Evolutionary conservation across 441 rosid genomes (phyloP).

Genomic region (Brassica balearica): DNA sequence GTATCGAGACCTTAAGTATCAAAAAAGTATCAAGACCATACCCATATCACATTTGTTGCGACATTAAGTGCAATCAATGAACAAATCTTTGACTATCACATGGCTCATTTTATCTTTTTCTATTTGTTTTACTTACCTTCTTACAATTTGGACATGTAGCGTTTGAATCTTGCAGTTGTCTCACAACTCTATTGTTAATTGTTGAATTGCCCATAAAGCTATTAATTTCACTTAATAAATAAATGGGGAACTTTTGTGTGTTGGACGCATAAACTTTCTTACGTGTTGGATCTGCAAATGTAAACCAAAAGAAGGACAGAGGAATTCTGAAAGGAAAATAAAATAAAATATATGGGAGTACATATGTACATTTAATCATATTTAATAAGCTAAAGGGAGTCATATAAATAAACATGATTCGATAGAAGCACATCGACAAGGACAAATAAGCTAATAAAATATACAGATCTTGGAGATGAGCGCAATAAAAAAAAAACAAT

Average conservation of each 20-base stretch:
- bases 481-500: not conserved
- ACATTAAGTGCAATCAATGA: slow-evolving; percentile 25
- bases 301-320: not conserved
- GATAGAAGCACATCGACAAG: slow-evolving; percentile 4
- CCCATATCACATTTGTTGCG: slow-evolving; percentile 6
- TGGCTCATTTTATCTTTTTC: slow-evolving; percentile 36
- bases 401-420: slow-evolving; percentile 3
- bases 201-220: slow-evolving; percentile 23
- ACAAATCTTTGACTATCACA: slow-evolving; percentile 30
- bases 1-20: not conserved
- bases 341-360: not conserved
- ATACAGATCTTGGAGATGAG: not conserved
- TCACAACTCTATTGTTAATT: slow-evolving; percentile 4
- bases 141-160: slow-evolving; percentile 22
- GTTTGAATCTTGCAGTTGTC: slow-evolving; percentile 34
- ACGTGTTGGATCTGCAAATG: slow-evolving; percentile 9
- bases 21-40: not conserved
- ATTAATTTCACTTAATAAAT: not conserved
- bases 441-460: not conserved
- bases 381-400: not conserved
- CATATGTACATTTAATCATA: not conserved
- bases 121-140: slow-evolving; percentile 30
- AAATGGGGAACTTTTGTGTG: not conserved
- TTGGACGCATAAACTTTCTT: not conserved
- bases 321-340: not conserved